phyloP scores from a whole-genome alignment of 192 early-diverging fungal species.

The Coemansia sp. region DNA sequence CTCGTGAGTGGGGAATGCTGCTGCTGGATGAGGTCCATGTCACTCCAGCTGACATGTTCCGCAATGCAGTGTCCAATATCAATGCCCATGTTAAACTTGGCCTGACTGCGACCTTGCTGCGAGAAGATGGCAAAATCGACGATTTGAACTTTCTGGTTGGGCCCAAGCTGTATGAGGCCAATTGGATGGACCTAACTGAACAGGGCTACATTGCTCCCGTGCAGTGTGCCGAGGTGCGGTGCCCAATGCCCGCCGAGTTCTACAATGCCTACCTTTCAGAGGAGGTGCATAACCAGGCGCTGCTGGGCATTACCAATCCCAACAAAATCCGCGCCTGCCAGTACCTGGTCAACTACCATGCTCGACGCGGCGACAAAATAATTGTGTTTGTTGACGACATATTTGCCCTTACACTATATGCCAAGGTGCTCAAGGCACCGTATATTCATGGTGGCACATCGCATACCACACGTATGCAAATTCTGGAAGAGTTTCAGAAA shows the following conservation, averaged over 20 bases:
- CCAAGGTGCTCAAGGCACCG: conserved; percentile 70
- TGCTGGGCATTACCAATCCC: conserved; percentile 93
- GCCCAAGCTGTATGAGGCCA: conserved; percentile 97
- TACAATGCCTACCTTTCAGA: conserved; percentile 86
- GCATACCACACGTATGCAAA: conserved; percentile 81
- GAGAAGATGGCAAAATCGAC: conserved; percentile 97
- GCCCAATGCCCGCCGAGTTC: conserved; percentile 92
- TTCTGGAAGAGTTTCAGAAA: conserved; percentile 89
- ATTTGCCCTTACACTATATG: conserved; percentile 88
- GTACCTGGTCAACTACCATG: conserved; percentile 89
- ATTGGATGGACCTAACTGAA: conserved; percentile 96
- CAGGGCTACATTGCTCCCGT: conserved; percentile 96
- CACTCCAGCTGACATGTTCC: conserved; percentile 93
- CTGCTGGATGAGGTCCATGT: conserved; percentile 98
- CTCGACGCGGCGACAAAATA: conserved; percentile 90
- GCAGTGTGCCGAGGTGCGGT: conserved; percentile 99
- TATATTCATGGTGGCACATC: conserved; percentile 88
- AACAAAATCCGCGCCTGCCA: conserved; percentile 95
- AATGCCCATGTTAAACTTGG: conserved; percentile 94
- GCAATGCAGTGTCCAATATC: conserved; percentile 84
- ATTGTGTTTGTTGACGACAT: conserved; percentile 98
- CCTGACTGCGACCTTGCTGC: conserved; percentile 90
- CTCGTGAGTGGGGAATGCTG: conserved; percentile 94
- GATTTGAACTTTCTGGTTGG: conserved; percentile 97
- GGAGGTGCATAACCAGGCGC: conserved; percentile 68